Percentiles rank a stretch among this genome's conserved stretches.
Conservation (phyloP, 495 filamentous ascomycete species). For the Parachaetomium inaequale region DNA sequence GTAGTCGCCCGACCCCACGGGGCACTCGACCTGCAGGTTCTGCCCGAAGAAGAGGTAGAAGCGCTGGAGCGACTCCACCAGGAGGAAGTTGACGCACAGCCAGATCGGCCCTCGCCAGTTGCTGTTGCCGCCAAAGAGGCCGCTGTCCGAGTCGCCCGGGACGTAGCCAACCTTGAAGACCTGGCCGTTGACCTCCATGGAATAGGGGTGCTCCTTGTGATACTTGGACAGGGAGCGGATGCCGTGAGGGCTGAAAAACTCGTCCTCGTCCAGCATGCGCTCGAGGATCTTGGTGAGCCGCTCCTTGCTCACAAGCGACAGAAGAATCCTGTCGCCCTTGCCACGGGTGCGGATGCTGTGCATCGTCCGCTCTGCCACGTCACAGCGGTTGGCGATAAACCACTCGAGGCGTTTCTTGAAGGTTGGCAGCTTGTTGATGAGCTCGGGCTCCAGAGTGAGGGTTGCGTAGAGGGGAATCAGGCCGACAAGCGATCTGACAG, state of each 20-base stretch:
- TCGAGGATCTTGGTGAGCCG: slow-evolving; percentile 79
- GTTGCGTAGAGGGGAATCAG: slow-evolving; percentile 91
- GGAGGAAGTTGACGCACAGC: slow-evolving; percentile 92
- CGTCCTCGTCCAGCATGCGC: slow-evolving; percentile 89
- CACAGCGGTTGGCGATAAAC: slow-evolving; percentile 83
- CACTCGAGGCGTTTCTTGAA: slow-evolving; percentile 91
- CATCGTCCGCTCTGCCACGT: slow-evolving; percentile 87
- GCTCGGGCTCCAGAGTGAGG: slow-evolving; percentile 84
- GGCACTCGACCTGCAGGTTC: slow-evolving; percentile 83
- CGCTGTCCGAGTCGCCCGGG: slow-evolving; percentile 89
- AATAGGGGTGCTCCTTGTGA: slow-evolving; percentile 84
- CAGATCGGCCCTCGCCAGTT: slow-evolving; percentile 95
- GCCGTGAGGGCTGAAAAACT: slow-evolving; percentile 86
- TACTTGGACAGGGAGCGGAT: slow-evolving; percentile 92
- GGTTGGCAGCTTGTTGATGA: slow-evolving; percentile 86
- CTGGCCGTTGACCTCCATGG: slow-evolving; percentile 94
- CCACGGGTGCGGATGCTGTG: slow-evolving; percentile 84
- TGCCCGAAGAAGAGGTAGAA: slow-evolving; percentile 96
- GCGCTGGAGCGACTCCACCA: slow-evolving; percentile 85
- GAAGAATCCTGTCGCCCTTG: slow-evolving; percentile 78
- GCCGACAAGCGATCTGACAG: slow-evolving; percentile 85
- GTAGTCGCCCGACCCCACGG: slow-evolving; percentile 85
- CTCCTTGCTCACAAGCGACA: slow-evolving; percentile 86
- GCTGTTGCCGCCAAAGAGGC: slow-evolving; percentile 92
- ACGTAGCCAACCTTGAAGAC: slow-evolving; percentile 85